Evolutionary conservation across 371 early-diverging fungal genomes (phyloP).

Genomic region (Syncephalastrum monosporum): DNA sequence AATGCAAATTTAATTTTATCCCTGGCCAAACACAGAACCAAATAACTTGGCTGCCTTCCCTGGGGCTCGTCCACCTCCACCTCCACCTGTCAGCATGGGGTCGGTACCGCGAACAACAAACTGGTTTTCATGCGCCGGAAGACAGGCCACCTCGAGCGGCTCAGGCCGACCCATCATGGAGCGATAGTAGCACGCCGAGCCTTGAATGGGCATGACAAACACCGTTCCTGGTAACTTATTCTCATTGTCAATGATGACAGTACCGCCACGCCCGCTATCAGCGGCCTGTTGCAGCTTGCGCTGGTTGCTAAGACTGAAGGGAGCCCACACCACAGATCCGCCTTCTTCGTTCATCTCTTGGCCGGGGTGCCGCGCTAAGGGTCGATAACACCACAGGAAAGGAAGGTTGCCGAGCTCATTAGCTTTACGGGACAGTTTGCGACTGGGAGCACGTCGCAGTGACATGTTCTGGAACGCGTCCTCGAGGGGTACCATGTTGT

Average conservation of each 20-base stretch:
- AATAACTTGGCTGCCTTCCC: constrained; percentile 44
- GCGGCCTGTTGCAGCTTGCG: constrained; percentile 15
- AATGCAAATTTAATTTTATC: not conserved
- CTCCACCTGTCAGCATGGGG: not conserved
- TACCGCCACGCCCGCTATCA: constrained; percentile 3
- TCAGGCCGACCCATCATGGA: constrained; percentile 14
- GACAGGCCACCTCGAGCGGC: constrained; percentile 14
- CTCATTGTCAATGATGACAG: constrained; percentile 16
- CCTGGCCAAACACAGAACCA: constrained; percentile 47
- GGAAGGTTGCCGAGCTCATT: constrained; percentile 12
- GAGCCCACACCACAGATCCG: constrained; percentile 16
- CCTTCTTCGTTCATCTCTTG: constrained; percentile 2
- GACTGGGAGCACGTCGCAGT: constrained; percentile 5
- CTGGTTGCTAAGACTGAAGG: constrained; percentile 21
- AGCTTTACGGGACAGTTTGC: constrained; percentile 12
- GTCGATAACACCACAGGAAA: constrained; percentile 23
- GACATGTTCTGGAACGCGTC: constrained; percentile 14
- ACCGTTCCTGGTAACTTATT: constrained; percentile 19
- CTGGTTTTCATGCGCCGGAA: constrained; percentile 17
- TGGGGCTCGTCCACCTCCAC: not conserved
- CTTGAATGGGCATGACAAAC: constrained; percentile 11
- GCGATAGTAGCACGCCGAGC: constrained; percentile 16
- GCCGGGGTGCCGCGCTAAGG: constrained; percentile 1
- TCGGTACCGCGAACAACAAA: constrained; percentile 12
- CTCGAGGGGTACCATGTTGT: constrained; percentile 12